Base-by-base conservation (phyloP, 108 stramenopile genomes). In the Cyclotella distinguenda region DNA sequence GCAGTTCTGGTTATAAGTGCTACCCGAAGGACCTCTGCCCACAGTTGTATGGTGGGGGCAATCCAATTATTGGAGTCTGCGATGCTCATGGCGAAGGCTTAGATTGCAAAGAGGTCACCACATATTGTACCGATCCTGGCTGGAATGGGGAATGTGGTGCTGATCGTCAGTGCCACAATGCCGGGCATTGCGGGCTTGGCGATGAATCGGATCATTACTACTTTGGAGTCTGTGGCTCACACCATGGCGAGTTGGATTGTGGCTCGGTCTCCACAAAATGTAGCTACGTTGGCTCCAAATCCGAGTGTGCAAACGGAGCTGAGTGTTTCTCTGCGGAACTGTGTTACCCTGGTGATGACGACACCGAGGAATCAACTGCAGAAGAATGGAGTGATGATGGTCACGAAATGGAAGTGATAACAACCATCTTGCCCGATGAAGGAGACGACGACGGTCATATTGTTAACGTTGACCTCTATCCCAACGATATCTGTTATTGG, bases 401-500 rank as follows among this genome's bases (percentile, higher is more conserved):
- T 32, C 23, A 55, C n/a, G n/a, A n/a, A n/a, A n/a, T n/a, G n/a
- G n/a, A n/a, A n/a, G n/a, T n/a, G n/a, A n/a, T n/a, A n/a, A n/a
- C n/a, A n/a, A n/a, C n/a, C n/a, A n/a, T n/a, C n/a, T n/a, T n/a
- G n/a, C n/a, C n/a, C n/a, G n/a, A n/a, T n/a, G n/a, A n/a, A n/a
- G 62, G 43, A 23, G 31, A 45, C 23, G 6, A 28, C 18, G 36
- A 58, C 6, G 59, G 26, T 39, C 21, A 22, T n/a, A n/a, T n/a
- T n/a, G n/a, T n/a, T n/a, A n/a, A n/a, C 1, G 46, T 1, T 32
- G 27, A 53, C 1, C 4, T 16, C 1, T 53, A 31, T 9, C 31
- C 51, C 31, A 45, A 60, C 65, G 57, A 50, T 39, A 16, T 67
- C 32, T 67, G 60, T 48, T 52, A 39, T 31, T 35, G 33, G 6